phyloP scores from a whole-genome alignment of 2,329 filamentous ascomycete species.

The Penicillium sp. region DNA sequence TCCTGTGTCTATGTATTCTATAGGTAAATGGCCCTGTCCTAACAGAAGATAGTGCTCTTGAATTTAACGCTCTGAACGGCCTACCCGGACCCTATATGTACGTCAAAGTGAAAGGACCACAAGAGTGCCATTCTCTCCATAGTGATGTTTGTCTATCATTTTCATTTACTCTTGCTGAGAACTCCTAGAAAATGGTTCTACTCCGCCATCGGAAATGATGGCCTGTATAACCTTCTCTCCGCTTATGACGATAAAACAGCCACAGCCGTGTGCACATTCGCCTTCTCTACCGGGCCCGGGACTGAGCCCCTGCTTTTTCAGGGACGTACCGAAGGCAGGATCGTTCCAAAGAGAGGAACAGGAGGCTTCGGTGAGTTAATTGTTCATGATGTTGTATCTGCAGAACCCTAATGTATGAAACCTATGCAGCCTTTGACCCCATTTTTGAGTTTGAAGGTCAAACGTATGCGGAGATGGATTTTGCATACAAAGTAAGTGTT shows the following conservation, averaged over 20 bases:
- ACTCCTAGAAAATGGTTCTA: neutral
- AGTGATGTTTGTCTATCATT: too few species aligned
- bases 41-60: slow-evolving; percentile 14
- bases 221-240: neutral
- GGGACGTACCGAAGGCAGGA: neutral
- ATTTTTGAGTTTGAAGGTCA: slow-evolving; percentile 82
- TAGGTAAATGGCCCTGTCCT: slow-evolving; percentile 2
- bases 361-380: neutral
- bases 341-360: neutral
- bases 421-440: slow-evolving; percentile 71
- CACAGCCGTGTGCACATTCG: neutral
- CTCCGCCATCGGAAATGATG: neutral
- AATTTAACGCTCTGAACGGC: slow-evolving; percentile 9
- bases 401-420: neutral
- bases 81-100: slow-evolving; percentile 1
- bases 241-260: neutral
- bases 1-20: neutral
- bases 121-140: too few species aligned
- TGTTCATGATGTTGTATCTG: neutral
- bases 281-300: neutral
- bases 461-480: slow-evolving; percentile 82
- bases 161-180: too few species aligned
- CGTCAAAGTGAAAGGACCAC: too few species aligned
- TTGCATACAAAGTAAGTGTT: slow-evolving; percentile 56
- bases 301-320: neutral